These are phyloP conservation scores for Haematococcus sp. DNA, from an alignment of 139 green algal genomes.

Conservation along the genomic window DNA sequence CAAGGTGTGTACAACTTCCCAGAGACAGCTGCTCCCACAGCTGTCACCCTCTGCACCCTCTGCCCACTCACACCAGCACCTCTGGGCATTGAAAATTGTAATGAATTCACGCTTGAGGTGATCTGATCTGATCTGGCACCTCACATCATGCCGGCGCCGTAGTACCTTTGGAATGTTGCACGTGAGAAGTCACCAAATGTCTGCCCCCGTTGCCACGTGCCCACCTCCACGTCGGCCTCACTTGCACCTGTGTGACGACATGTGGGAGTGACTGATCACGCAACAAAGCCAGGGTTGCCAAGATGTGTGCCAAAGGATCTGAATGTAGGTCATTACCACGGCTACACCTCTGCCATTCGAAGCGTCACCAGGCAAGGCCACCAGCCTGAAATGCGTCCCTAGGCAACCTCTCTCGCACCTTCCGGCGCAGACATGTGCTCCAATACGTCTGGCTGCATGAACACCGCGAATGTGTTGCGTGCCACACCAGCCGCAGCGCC, in stretches of 20 bases:
- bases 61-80: too few species aligned
- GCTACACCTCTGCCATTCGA: not conserved
- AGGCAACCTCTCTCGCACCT: not conserved
- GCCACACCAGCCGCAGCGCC: constrained; percentile 30
- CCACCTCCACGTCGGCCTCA: constrained; percentile 29
- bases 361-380: not conserved
- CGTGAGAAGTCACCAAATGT: constrained; percentile 71
- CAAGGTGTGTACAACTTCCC: too few species aligned
- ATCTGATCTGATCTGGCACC: too few species aligned
- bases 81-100: too few species aligned
- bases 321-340: not conserved
- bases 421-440: constrained; percentile 20
- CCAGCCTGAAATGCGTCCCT: not conserved
- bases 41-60: too few species aligned
- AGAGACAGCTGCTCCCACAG: too few species aligned
- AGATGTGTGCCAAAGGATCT: not conserved
- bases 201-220: constrained; percentile 49
- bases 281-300: not conserved
- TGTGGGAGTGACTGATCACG: not conserved
- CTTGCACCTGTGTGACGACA: constrained; percentile 5
- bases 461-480: constrained; percentile 76
- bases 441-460: constrained; percentile 68
- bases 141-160: constrained; percentile 13
- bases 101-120: too few species aligned
- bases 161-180: constrained; percentile 53